These are phyloP conservation scores for Xylariaceae sp. DNA, from an alignment of 2,329 filamentous ascomycete species.

Conservation along the genomic window DNA sequence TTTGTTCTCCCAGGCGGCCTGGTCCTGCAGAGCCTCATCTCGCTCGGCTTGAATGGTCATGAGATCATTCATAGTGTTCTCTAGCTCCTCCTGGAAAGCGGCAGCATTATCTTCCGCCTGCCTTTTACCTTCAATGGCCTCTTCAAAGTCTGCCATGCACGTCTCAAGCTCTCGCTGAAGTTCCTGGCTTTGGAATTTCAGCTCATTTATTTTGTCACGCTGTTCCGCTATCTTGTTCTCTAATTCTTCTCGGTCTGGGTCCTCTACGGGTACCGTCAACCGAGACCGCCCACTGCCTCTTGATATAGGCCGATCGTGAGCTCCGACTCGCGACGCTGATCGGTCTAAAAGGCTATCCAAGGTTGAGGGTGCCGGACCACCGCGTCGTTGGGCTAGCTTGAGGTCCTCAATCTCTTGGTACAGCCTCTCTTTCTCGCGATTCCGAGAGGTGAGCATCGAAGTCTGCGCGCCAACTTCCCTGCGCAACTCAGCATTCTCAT, in stretches of 20 bases:
- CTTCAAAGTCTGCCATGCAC: slow-evolving; percentile 80
- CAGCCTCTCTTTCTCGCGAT: slow-evolving; percentile 90
- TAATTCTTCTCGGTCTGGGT: slow-evolving; percentile 82
- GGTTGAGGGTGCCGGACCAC: slow-evolving; percentile 66
- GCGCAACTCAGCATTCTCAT: slow-evolving; percentile 90
- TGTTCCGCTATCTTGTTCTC: slow-evolving; percentile 84
- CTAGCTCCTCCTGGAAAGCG: slow-evolving; percentile 80
- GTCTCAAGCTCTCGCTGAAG: slow-evolving; percentile 82
- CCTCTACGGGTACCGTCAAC: slow-evolving; percentile 67
- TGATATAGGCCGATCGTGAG: slow-evolving; percentile 74
- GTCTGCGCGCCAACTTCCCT: slow-evolving; percentile 95
- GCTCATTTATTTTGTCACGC: slow-evolving; percentile 83
- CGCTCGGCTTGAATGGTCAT: slow-evolving; percentile 81
- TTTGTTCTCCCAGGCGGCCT: slow-evolving; percentile 63
- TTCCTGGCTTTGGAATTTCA: slow-evolving; percentile 89
- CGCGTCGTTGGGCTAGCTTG: slow-evolving; percentile 83
- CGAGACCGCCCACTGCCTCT: slow-evolving; percentile 73
- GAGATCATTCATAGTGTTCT: slow-evolving; percentile 80
- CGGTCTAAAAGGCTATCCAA: slow-evolving; percentile 92
- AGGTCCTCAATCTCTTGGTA: slow-evolving; percentile 98
- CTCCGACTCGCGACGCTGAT: slow-evolving; percentile 83
- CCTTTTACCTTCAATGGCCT: slow-evolving; percentile 68
- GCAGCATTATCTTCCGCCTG: slow-evolving; percentile 64
- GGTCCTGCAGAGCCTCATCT: slow-evolving; percentile 79
- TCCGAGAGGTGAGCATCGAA: slow-evolving; percentile 95